phyloP scores from a whole-genome alignment of 73 alveolate genomes.

The Halteria grandinella region DNA sequence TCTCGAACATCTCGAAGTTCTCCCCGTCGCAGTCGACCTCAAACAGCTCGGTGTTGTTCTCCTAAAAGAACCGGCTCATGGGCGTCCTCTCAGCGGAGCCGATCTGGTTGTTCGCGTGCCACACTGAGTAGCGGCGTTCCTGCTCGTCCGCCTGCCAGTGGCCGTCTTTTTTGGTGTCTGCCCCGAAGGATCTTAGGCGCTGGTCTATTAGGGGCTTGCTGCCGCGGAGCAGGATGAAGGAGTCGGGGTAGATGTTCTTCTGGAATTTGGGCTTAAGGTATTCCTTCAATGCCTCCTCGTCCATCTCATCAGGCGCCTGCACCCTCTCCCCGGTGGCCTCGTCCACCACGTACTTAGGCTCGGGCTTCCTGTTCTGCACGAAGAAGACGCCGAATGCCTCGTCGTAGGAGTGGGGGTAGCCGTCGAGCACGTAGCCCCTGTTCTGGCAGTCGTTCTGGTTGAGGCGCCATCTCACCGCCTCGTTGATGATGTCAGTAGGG shows the following conservation, averaged over 20 bases:
- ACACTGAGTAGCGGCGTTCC: no score
- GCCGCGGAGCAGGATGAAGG: constrained; percentile 57
- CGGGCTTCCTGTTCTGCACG: constrained; percentile 47
- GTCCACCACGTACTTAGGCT: constrained; percentile 36
- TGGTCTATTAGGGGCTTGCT: constrained; percentile 27
- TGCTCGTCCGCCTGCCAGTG: no score
- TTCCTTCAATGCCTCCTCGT: constrained; percentile 71
- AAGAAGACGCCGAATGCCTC: constrained; percentile 79
- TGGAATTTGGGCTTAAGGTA: constrained; percentile 59
- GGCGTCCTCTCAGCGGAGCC: constrained; percentile 64
- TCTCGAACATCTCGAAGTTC: constrained; percentile 88
- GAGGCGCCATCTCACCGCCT: constrained; percentile 81
- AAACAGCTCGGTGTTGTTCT: constrained; percentile 79
- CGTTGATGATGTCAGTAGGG: constrained; percentile 81
- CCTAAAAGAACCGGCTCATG: constrained; percentile 83
- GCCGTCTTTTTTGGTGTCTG: no score
- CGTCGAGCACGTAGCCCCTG: constrained; percentile 92
- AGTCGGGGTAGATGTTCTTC: constrained; percentile 68
- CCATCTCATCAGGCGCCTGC: constrained; percentile 59
- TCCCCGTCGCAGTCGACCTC: constrained; percentile 75
- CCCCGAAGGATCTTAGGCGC: no score
- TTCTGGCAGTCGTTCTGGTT: constrained; percentile 80
- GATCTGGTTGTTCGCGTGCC: no score
- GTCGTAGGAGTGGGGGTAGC: constrained; percentile 84
- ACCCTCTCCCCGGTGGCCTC: constrained; percentile 58